Evolutionary conservation across 768 basidiomycete species (phyloP), one percentile per base, ranked within the genome.

Genomic region (Termitomyces sp.): DNA sequence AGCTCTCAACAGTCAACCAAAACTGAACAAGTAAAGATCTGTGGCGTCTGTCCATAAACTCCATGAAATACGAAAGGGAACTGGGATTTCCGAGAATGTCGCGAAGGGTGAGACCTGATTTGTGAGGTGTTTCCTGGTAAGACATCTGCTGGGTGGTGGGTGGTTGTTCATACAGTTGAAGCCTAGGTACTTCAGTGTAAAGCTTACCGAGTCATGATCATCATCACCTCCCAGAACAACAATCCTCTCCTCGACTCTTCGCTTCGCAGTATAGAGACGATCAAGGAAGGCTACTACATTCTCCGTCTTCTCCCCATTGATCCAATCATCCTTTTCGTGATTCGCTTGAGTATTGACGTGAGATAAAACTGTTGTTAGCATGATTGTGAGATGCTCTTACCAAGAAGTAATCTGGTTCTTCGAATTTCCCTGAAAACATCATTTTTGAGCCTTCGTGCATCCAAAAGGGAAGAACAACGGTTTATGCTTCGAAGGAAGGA

Each of bases 1-100:
- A 96, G 55, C 92, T 93, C 71, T 99, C 94, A 2, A 98, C 91
- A 0, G 93, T 93, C 1, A 98, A 76, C 96, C 96, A 98, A 71
- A 98, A 99, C 60, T 98, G 96, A 3, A 97, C 92, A 10, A 93
- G 82, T 12, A 91, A 65, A 12, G 94, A 90, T 30, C 88, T 83
- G 57, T 84, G 79, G 8, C 89, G 82, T 14, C 97, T 82, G 62
- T 98, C 97, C 92, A 98, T 95, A 63, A 92, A 97, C 73, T 99
- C 97, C 87, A 98, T 94, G 72, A 96, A 91, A 67, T 97, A 96
- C 2, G 91, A 93, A 2, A 98, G 79, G 0, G 93, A 93, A 37
- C 85, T 88, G 0, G 96, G 95, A 61, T 93, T 94, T 22, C 85
- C 75, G 3, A 99, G 82, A 49, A 98, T 79, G 51, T 93, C 88